phyloP scores from a whole-genome alignment of 495 filamentous ascomycete species.

The Astrothelium subdiscretum region DNA sequence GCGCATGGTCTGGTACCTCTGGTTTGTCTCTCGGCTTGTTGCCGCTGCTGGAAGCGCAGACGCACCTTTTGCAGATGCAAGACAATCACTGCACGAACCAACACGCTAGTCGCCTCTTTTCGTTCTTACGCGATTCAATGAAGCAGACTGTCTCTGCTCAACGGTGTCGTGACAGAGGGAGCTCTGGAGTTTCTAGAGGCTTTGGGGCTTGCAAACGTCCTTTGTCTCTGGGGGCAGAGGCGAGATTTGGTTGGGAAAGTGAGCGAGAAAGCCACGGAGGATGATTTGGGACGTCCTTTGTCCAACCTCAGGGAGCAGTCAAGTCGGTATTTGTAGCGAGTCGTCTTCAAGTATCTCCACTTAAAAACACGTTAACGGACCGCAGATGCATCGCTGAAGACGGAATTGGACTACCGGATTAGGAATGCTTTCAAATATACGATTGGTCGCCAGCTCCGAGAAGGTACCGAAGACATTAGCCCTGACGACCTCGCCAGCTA shows the following conservation, averaged over 20 bases:
- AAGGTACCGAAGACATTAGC: slow-evolving; percentile 7
- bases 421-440: slow-evolving; percentile 11
- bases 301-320: slow-evolving; percentile 11
- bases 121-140: background rate
- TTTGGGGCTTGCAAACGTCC: slow-evolving; percentile 14
- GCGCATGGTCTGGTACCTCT: background rate
- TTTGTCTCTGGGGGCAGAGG: slow-evolving; percentile 14
- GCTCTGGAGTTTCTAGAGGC: slow-evolving; percentile 1
- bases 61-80: background rate
- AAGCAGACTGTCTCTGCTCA: slow-evolving; percentile 14
- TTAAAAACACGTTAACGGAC: slow-evolving; percentile 16
- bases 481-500: slow-evolving; percentile 9
- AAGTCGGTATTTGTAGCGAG: slow-evolving; percentile 23
- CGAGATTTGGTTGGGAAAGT: background rate
- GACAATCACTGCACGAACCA: background rate
- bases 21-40: background rate
- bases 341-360: slow-evolving; percentile 14
- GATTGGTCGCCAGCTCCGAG: slow-evolving; percentile 15
- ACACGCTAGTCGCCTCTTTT: background rate
- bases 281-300: slow-evolving; percentile 18
- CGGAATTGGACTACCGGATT: slow-evolving; percentile 23
- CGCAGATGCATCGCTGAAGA: slow-evolving; percentile 19
- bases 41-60: background rate
- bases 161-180: background rate
- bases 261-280: slow-evolving; percentile 12